Evolutionary conservation across 257 asterid genomes (phyloP), one percentile per base, ranked within the genome.

Genomic region (Plantago major): DNA sequence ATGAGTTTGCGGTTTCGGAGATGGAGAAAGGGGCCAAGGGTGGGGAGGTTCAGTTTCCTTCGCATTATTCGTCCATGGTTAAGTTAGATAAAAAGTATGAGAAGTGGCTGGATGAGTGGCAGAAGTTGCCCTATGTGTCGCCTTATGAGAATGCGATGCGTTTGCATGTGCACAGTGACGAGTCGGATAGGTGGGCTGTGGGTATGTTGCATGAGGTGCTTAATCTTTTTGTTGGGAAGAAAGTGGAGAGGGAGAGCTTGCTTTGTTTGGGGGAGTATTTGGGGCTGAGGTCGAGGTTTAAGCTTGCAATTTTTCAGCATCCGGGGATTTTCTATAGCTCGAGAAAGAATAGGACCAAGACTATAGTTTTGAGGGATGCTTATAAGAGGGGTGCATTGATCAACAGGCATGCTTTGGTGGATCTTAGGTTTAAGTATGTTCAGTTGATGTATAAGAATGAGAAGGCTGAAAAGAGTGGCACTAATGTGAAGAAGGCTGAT

Each of bases 41-140:
- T n/a, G 79, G 76, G 7, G 74, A 60, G 59, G 45, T 62, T 63
- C 71, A 71, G 51, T 88, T 91, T 60, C 11, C 59, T 10, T 38
- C 84, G 68, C 79, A 76, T 72, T 71, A 81, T 55, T 78, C 94
- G 1, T 82, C 64, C 15, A 94, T 72, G 51, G 82, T 88, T 69
- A 96, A 88, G 85, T 75, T 86, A 87, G 96, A 91, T 71, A 88
- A 84, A 79, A 84, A 84, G 83, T 79, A 88, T 56, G 81, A 78
- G 76, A 86, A 81, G 64, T 91, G 98, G 98, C 67, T 82, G 46
- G 88, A 84, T 68, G 96, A 86, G 63, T 91, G 96, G 98, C 94
- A 81, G 69, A 88, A 88, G 75, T 66, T 91, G 79, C 95, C 95
- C 0, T 88, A 84, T 64, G 62, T 79, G 45, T 91, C 98, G 10